phyloP scores from a whole-genome alignment of 805 yeast species.

The Suhomyces xylopsoci region DNA sequence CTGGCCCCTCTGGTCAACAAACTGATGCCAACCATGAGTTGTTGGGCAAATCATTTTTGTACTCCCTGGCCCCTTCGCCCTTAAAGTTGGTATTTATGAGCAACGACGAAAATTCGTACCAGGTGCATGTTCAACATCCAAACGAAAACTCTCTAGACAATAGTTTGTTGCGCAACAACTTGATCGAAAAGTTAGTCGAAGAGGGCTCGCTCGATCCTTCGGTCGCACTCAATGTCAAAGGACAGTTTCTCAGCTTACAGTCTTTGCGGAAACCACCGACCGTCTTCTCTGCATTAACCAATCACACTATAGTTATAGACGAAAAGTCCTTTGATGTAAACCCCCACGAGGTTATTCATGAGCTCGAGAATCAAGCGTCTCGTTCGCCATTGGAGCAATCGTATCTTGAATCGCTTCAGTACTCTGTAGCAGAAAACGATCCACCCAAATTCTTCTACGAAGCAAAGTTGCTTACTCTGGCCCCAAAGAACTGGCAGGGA shows the following conservation, averaged over 20 bases:
- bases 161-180: constrained; percentile 21
- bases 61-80: constrained; percentile 27
- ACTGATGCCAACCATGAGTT: constrained; percentile 21
- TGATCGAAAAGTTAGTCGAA: constrained; percentile 12
- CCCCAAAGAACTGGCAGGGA: constrained; percentile 13
- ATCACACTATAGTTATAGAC: constrained; percentile 13
- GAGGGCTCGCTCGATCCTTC: neutral
- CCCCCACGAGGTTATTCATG: constrained; percentile 12
- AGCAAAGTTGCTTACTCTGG: constrained; percentile 12
- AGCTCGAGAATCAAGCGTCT: constrained; percentile 8
- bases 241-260: neutral
- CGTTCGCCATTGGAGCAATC: constrained; percentile 9
- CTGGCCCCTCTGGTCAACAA: constrained; percentile 21
- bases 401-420: constrained; percentile 17
- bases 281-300: neutral
- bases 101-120: constrained; percentile 16
- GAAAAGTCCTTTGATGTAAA: constrained; percentile 24
- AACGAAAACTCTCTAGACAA: constrained; percentile 14
- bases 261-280: neutral
- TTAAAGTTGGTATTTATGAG: constrained; percentile 29
- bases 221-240: neutral
- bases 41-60: constrained; percentile 28
- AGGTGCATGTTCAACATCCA: constrained; percentile 15
- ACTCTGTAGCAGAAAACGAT: constrained; percentile 11
- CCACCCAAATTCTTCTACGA: constrained; percentile 24